Conservation (phyloP, 306 rosid species). For the Medicago ruthenica region DNA sequence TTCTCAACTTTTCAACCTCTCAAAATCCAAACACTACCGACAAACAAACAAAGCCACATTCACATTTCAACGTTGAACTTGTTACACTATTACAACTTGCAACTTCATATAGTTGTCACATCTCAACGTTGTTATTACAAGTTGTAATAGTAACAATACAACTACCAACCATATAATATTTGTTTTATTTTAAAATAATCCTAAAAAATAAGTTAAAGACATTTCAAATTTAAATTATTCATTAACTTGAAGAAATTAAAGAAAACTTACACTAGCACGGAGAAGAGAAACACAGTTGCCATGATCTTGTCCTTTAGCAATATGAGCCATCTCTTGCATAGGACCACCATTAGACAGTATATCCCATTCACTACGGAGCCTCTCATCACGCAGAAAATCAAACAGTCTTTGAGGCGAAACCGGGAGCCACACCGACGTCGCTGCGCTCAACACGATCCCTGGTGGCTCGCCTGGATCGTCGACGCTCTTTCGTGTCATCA, state of each 20-base stretch:
- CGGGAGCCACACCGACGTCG: slow-evolving; percentile 93
- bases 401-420: slow-evolving; percentile 69
- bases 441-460: slow-evolving; percentile 91
- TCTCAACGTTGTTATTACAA: not conserved
- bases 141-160: too few relatives aligned
- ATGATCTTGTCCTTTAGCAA: slow-evolving; percentile 88
- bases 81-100: not conserved
- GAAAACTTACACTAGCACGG: slow-evolving; percentile 65
- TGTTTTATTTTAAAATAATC: too few relatives aligned
- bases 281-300: slow-evolving; percentile 93
- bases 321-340: slow-evolving; percentile 98
- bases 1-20: slow-evolving; percentile 36
- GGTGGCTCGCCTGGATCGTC: slow-evolving; percentile 98
- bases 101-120: not conserved
- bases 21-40: slow-evolving; percentile 33
- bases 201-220: too few relatives aligned
- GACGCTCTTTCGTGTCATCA: slow-evolving; percentile 91
- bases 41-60: slow-evolving; percentile 9
- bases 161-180: too few relatives aligned
- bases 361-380: slow-evolving; percentile 94
- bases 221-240: too few relatives aligned
- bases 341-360: slow-evolving; percentile 96
- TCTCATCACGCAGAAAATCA: slow-evolving; percentile 82
- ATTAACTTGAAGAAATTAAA: too few relatives aligned
- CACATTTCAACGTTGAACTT: slow-evolving; percentile 24